Evolutionary conservation across 305 asterid species (phyloP), one percentile per base, ranked within the genome.

Genomic region (Rubia peregrina): DNA sequence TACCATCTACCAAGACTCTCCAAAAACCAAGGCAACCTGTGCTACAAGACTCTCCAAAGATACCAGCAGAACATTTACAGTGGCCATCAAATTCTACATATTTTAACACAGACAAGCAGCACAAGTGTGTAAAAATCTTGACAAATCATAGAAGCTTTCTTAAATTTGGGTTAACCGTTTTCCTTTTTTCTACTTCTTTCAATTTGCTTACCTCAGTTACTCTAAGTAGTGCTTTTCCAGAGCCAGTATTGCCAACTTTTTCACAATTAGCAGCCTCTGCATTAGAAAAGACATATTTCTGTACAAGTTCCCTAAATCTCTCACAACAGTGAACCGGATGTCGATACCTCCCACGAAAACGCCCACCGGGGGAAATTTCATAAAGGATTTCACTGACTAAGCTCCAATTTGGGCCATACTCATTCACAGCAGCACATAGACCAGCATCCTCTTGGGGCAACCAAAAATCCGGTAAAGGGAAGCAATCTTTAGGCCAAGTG

Each of bases 261-360:
- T 94, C 97, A 76, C 82, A 87, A 75, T 81, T 84, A 51, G 85
- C 71, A 77, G 83, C 73, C 71, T 92, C 98, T 69, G 77, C 75
- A 48, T 72, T 77, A 49, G 97, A 85, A 56, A 95, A 82, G 69
- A 92, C 86, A 74, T 95, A 84, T 83, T 83, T 92, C 74, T 95
- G 99, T 30, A 86, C 69, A 61, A 95, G 91, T 70, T 90, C 98
- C 90, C 99, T 85, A 79, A 84, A 89, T 78, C 99, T 90, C 86
- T 95, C 98, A 59, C 94, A 88, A 81, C 99, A 95, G 79, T 92
- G 96, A 59, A 85, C 84, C 70, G 94, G 96, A 82, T 90, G 90
- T 67, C 96, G 96, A 77, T 81, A 88, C 83, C 88, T 85, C 65
- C 99, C 99, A 51, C 90, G 81, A 76, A 86, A 95, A 71, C 75